Conservation (phyloP, 2,329 filamentous ascomycete genomes). For the Ampelomyces quisqualis region DNA sequence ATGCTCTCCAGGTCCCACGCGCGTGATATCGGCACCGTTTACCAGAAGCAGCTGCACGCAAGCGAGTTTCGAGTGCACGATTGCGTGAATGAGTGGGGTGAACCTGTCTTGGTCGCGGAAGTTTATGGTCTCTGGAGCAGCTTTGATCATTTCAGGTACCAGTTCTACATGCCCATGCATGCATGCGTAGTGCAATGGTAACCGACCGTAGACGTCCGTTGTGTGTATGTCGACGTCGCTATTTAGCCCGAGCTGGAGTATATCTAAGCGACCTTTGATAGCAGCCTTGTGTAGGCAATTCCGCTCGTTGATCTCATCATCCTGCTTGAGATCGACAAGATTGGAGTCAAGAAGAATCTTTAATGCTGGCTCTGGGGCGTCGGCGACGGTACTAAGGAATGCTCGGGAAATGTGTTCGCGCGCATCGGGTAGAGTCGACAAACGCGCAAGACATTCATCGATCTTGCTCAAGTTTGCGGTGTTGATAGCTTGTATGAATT, state of each 20-base stretch:
- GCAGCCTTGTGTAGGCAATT: constrained; percentile 97
- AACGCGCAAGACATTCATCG: constrained; percentile 75
- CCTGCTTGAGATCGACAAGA: constrained; percentile 84
- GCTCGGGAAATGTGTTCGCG: constrained; percentile 81
- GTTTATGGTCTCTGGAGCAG: constrained; percentile 74
- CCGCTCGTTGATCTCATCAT: constrained; percentile 96
- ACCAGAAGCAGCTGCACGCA: constrained; percentile 78
- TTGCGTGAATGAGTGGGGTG: constrained; percentile 90
- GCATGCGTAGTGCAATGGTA: constrained; percentile 92
- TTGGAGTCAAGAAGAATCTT: constrained; percentile 75
- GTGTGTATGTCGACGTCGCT: constrained; percentile 74
- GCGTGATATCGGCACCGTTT: constrained; percentile 80
- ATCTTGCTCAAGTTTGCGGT: constrained; percentile 76
- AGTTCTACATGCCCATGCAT: constrained; percentile 89
- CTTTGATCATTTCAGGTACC: constrained; percentile 70
- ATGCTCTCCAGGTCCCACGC: constrained; percentile 82
- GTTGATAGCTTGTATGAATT: constrained; percentile 84
- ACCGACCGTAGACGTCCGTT: constrained; percentile 89
- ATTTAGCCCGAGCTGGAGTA: constrained; percentile 73
- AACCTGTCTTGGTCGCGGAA: constrained; percentile 95
- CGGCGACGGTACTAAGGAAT: constrained; percentile 85
- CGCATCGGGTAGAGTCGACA: constrained; percentile 62
- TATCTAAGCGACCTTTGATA: constrained; percentile 82
- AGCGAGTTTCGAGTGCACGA: constrained; percentile 79
- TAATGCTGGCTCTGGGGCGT: constrained; percentile 76